Conservation (phyloP, 164 flowering plant species). For the Akebia trifoliata region DNA sequence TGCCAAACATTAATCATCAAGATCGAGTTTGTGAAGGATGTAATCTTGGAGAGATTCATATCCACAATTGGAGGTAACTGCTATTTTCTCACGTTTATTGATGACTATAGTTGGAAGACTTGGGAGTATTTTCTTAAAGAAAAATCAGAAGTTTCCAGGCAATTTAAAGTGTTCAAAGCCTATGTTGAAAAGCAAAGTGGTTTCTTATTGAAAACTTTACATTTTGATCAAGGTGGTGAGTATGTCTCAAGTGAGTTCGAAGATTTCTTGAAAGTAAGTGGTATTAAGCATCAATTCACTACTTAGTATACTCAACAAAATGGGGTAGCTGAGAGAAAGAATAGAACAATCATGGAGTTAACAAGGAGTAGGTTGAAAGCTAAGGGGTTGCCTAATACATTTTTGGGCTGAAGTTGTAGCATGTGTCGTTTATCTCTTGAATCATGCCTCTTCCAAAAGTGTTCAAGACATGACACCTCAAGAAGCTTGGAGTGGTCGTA, state of each 20-base stretch:
- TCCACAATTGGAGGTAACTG: slow-evolving; percentile 4
- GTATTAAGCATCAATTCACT: slow-evolving; percentile 5
- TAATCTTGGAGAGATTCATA: neutral
- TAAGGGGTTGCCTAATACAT: neutral
- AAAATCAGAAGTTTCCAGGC: neutral
- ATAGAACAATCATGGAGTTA: neutral
- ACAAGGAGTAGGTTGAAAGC: neutral
- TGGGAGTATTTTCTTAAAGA: slow-evolving; percentile 5
- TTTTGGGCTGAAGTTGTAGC: slow-evolving; percentile 13
- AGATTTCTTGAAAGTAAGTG: neutral
- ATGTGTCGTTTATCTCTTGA: slow-evolving; percentile 8
- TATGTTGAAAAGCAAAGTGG: neutral
- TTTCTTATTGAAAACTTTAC: neutral
- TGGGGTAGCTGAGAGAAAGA: neutral
- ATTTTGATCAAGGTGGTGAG: slow-evolving; percentile 1
- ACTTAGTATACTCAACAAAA: neutral
- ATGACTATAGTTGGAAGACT: slow-evolving; percentile 8
- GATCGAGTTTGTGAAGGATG: slow-evolving; percentile 3
- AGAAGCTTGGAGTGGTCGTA: slow-evolving; percentile 13
- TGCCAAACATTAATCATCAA: neutral
- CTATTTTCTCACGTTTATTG: slow-evolving; percentile 6
- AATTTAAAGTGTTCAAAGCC: neutral
- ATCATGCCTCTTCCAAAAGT: slow-evolving; percentile 1
- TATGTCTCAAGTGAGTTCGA: neutral
- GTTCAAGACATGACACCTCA: slow-evolving; percentile 4